Conservation (phyloP, 345 rosid species). For the Pistacia atlantica region DNA sequence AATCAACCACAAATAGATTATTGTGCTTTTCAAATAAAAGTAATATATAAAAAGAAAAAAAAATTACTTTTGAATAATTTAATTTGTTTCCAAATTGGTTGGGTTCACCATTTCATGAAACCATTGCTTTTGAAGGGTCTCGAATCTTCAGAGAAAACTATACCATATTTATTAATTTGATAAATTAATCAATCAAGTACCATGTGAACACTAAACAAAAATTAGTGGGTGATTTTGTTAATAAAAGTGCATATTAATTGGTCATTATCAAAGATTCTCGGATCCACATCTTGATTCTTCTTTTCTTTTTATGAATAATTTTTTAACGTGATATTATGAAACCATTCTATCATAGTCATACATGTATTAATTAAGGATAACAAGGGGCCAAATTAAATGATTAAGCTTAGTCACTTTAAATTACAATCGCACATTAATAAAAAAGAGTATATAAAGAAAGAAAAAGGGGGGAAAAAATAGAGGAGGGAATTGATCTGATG, state of each 20-base stretch:
- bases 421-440: background rate
- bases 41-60: background rate
- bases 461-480: background rate
- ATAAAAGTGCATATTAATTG: background rate
- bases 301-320: background rate
- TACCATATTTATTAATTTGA: background rate
- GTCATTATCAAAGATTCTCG: constrained; percentile 17
- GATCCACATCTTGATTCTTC: background rate
- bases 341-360: too few species aligned
- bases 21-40: background rate
- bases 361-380: background rate
- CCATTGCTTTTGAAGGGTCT: too few species aligned
- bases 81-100: background rate
- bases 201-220: background rate
- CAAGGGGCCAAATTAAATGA: background rate
- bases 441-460: background rate
- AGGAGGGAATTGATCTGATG: background rate
- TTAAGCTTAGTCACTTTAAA: background rate
- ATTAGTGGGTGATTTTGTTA: constrained; percentile 3
- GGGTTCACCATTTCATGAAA: background rate
- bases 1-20: too few species aligned
- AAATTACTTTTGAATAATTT: background rate
- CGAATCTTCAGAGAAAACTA: too few species aligned
- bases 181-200: background rate
- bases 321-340: too few species aligned